Evolutionary conservation across 495 filamentous ascomycete species (phyloP), one percentile per base, ranked within the genome.

Genomic region (Lepraria neglecta): DNA sequence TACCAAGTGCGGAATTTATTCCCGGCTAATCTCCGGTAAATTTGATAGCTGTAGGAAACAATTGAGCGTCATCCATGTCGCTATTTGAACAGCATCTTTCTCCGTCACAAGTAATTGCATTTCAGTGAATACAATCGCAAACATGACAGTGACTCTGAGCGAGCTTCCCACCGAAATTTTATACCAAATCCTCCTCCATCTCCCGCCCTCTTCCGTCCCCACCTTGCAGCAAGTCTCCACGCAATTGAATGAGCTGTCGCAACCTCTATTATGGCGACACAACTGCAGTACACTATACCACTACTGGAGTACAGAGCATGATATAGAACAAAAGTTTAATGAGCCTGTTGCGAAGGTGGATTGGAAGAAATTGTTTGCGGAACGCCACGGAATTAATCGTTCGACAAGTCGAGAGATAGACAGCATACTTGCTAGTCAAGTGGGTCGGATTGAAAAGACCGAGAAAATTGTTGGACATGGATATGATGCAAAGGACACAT

Each of bases 401-500:
- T 68, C 74, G 27, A 83, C 84, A n/a, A 76, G 77, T 17, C 69
- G 67, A 14, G 69, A 85, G 21, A 72, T 98, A 51, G 80, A 96
- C 60, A 80, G 78, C 52, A 86, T 96, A 51, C 75, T 97, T 47
- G 72, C 74, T 30, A 83, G 78, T 19, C 88, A 90, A 68, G 78
- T 81, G 27, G 77, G 81, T 50, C 86, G 91, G 24, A 82, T 92
- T 46, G 76, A 79, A 52, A 85, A 86, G 68, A 83, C 87, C 56
- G 79, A 87, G 60, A 70, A 78, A 42, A 87, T 98, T 56, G 82
- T 85, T 58, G 72, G 77, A 46, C 74, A 84, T 64, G 94, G 91
- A 1, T 92, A 89, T 61, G 91, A 97, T 79, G 89, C 84, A 24
- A 96, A 96, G 69, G 94, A 96, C 69, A 84, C 82, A 27, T 78